Base-by-base conservation (phyloP, 495 filamentous ascomycete genomes). In the Penicillium malachiteum region DNA sequence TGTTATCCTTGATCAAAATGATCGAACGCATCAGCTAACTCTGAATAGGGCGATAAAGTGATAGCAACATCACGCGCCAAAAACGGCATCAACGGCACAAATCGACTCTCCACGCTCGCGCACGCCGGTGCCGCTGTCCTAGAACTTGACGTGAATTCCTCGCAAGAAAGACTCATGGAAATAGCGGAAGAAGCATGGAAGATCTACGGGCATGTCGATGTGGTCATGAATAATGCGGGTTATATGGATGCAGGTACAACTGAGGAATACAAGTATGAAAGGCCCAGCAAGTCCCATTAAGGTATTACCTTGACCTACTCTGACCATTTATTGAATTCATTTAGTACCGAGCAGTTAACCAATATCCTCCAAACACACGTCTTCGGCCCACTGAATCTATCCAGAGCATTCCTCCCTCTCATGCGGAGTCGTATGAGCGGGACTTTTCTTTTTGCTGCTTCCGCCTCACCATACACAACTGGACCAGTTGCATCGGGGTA, bases 181-280 rank as follows among this genome's bases (percentile, higher is more conserved):
- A 72, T 46, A 34, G 57, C 65, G 21, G 3, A 14, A 1, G 26
- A n/a, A 59, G 58, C 3, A 50, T 77, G 4, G 63, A 74, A 43
- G 62, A 74, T 50, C 71, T 70, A 51, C 48, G 78, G 77, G 0
- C 60, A 65, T 17, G 67, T 81, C 49, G 78, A 81, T 48, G 69
- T 79, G 31, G 57, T 83, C n/a, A 70, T 82, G 34, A 78, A 81
- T 61, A 78, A 78, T 26, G 80, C 78, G 12, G 78, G 64, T 7
- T 79, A 74, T 55, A 57, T 78, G 33, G 33, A 52, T 12, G 39
- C 47, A 7, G 59, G 57, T 7, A 40, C 32, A 1, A 17, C 59
- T 3, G 61, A 64, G 35, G 58, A 57, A 37, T 48, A 18, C 45
- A 33, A n/a, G 50, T 38, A 37, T 17, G 14, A 7, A 53, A 17